Conservation (phyloP, 2,329 filamentous ascomycete species). For the Trichoderma sp. region DNA sequence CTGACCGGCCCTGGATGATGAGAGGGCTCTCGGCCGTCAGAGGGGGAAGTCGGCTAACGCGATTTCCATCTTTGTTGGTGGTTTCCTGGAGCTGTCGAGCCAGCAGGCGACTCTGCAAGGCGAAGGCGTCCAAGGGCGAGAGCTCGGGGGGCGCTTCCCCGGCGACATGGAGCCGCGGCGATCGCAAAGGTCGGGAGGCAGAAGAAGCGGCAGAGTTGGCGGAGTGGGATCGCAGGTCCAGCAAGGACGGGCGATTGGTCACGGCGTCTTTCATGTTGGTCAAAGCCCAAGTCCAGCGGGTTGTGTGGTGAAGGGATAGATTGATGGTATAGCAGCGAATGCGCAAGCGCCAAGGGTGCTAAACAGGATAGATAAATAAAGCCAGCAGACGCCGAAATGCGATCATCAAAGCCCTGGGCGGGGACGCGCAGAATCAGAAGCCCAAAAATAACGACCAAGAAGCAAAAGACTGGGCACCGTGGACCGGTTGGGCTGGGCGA, state of each 20-base stretch:
- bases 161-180: conserved; percentile 75
- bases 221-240: conserved; percentile 64
- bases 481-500: not conserved
- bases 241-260: conserved; percentile 59
- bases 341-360: conserved; percentile 24
- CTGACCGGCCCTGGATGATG: conserved; percentile 72
- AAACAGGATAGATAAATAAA: conserved; percentile 23
- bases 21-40: conserved; percentile 82
- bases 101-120: conserved; percentile 84
- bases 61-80: conserved; percentile 66
- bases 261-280: conserved; percentile 42
- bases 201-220: conserved; percentile 52
- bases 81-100: conserved; percentile 85
- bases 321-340: not conserved
- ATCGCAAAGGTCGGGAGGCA: conserved; percentile 60
- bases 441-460: not conserved
- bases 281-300: conserved; percentile 20
- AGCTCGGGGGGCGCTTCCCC: conserved; percentile 86
- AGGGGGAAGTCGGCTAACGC: conserved; percentile 84
- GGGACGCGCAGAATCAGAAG: not conserved
- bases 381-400: conserved; percentile 6
- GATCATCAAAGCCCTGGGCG: conserved; percentile 20
- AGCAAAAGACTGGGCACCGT: not conserved
- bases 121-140: conserved; percentile 94
- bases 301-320: conserved; percentile 8